Evolutionary conservation across 257 asterid species (phyloP), one percentile per base, ranked within the genome.

Genomic region (Fraxinus cuspidata): DNA sequence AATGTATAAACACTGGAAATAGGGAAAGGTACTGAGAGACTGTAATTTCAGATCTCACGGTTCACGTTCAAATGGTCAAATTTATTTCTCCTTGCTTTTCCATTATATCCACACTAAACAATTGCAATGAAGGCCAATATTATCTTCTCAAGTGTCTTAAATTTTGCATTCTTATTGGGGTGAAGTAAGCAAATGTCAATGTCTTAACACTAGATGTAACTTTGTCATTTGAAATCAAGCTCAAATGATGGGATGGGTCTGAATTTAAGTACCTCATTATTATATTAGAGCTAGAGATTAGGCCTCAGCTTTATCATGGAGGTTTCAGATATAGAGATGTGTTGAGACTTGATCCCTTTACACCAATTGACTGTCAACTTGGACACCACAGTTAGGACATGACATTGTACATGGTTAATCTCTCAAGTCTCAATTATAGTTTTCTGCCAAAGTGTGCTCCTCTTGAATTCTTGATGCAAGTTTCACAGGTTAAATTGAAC

Each of bases 401-500:
- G 67, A 37, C 72, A 28, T 72, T 16, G 12, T 58, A 11, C 53
- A 60, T 66, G 35, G 11, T 19, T 35, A 25, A 35, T 72, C 63
- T 67, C 31, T 58, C 73, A 37, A 23, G 51, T 67, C 31, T 58
- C 73, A 37, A 23, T 16, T 76, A 23, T 70, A 32, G 4, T 51
- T 56, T n/a, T 65, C 70, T 44, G 69, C 28, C 37, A 56, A 56
- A 38, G 49, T 27, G 16, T 29, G 51, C 68, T 73, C 63, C 65
- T 60, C 75, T 47, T 82, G 69, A 25, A 12, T 63, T 23, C 35
- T 49, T 78, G 60, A 53, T 75, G 56, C 70, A 65, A 69, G 73
- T 47, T 78, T 71, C 53, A 71, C 74, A 49, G 32, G 37, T 34
- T 81, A 60, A 70, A 56, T 74, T 49, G 35, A 60, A 68, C 77